Percentiles rank a stretch among this genome's conserved stretches.
Evolutionary conservation across 805 yeast genomes (phyloP).

Genomic region (Wickerhamomyces canadensis): DNA sequence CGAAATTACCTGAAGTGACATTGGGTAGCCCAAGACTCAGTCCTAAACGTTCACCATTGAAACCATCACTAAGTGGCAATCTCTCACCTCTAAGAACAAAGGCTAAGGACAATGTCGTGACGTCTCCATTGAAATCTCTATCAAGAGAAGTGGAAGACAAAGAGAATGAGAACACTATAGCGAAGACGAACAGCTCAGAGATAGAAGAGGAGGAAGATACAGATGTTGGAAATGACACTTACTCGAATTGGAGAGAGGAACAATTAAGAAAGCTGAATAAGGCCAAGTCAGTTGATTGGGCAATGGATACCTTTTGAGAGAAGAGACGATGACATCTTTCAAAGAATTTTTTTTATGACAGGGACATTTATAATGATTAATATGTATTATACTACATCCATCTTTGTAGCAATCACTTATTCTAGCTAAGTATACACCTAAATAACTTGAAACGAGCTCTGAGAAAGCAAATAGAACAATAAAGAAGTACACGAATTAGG

Average conservation of each 20-base stretch:
- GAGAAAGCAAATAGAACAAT: too few species aligned
- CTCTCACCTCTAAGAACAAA: slow-evolving; percentile 4
- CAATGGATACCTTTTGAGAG: slow-evolving; percentile 16
- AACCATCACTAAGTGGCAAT: slow-evolving; percentile 10
- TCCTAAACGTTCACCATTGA: slow-evolving; percentile 13
- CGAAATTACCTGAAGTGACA: slow-evolving; percentile 11
- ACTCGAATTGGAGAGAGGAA: slow-evolving; percentile 23
- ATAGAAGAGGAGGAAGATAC: slow-evolving; percentile 17
- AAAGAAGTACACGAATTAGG: too few species aligned
- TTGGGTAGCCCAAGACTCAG: slow-evolving; percentile 10
- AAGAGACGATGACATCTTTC: background rate
- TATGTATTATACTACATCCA: background rate
- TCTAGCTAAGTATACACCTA: too few species aligned
- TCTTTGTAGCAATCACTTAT: too few species aligned
- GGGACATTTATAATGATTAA: background rate
- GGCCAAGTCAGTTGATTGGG: slow-evolving; percentile 7
- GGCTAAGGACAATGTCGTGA: slow-evolving; percentile 11
- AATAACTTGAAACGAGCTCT: too few species aligned
- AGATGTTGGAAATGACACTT: slow-evolving; percentile 10
- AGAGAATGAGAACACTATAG: slow-evolving; percentile 11
- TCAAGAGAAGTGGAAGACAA: slow-evolving; percentile 1
- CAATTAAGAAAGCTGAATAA: slow-evolving; percentile 22
- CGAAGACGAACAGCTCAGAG: too few species aligned
- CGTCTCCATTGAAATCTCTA: slow-evolving; percentile 24
- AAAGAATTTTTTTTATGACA: background rate